Evolutionary conservation across 306 rosid species (phyloP), one percentile per base, ranked within the genome.

Genomic region (Alnus rubra): DNA sequence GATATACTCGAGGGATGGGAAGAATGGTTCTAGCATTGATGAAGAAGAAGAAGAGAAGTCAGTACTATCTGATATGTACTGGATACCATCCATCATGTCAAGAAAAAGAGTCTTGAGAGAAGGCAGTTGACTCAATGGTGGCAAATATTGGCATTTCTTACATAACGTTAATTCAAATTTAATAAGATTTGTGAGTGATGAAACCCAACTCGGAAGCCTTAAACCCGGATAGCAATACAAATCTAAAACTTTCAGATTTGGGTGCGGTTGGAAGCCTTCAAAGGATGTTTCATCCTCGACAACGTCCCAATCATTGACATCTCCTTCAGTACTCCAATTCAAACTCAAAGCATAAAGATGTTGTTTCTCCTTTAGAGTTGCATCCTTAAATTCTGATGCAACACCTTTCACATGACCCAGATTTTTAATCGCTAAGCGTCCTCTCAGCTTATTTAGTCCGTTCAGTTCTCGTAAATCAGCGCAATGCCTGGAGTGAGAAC

Each of bases 81-180:
- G 65, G 5, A 84, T 12, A 2, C 2, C 48, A 30, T 0, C 0
- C 12, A 76, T 7, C 0, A 0, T 0, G 0, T 0, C 0, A 5
- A 81, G 9, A 0, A 0, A 0, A 4, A 81, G 70, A 42, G 13
- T 1, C 62, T 82, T 69, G 11, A 80, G 87, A 45, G 14, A 56
- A 1, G 79, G 77, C 4, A 84, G 70, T 14, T 9, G 65, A 33
- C 35, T 33, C 35, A 33, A 33, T 33, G 35, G 35, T 33, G 35
- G 35, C 35, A 33, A 2, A 33, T 69, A 13, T 4, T n/a, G 28
- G 13, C 74, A 59, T 48, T 55, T 63, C 1, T 0, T 0, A 47
- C 33, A 71, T 0, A 0, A 0, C 0, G 0, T 0, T 5, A 76
- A 16, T 1, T 4, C 0, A 5, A 81, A 49, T 0, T 12, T 0